Percentiles rank a stretch among this genome's conserved stretches.
Conservation (phyloP, 2,329 filamentous ascomycete species). For the Blastomyces gilchristii region DNA sequence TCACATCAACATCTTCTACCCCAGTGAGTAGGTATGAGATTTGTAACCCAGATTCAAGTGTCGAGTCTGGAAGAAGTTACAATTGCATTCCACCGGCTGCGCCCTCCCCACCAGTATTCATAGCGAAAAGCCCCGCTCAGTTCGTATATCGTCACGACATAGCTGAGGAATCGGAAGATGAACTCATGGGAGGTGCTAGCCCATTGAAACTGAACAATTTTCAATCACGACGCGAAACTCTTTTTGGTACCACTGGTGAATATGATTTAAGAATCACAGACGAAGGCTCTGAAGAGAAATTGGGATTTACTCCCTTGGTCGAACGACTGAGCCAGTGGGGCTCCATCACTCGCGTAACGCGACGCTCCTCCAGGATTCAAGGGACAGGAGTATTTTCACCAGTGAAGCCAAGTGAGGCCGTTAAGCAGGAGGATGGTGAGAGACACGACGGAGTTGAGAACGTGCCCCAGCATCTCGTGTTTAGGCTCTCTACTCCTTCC, state of each 20-base stretch:
- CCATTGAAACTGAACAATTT: constrained; percentile 9
- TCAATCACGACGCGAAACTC: constrained; percentile 10
- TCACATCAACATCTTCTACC: constrained; percentile 9
- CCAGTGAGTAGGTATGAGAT: constrained; percentile 18
- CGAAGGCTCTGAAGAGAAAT: constrained; percentile 14
- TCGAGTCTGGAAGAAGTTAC: constrained; percentile 10
- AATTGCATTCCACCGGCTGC: constrained; percentile 17
- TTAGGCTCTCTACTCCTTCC: constrained; percentile 16
- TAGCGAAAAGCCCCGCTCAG: constrained; percentile 8
- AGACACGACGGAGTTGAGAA: constrained; percentile 7
- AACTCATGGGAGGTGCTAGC: constrained; percentile 18
- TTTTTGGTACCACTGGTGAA: constrained; percentile 10
- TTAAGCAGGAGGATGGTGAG: background rate
- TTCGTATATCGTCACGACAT: constrained; percentile 17
- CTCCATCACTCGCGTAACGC: constrained; percentile 45
- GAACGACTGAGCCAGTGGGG: constrained; percentile 54
- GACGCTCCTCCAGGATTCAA: constrained; percentile 21
- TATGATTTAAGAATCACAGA: background rate
- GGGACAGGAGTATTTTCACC: constrained; percentile 29
- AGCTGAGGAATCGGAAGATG: constrained; percentile 22
- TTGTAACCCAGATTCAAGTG: constrained; percentile 13
- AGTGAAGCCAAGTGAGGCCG: background rate
- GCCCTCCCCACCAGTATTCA: constrained; percentile 16
- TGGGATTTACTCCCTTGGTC: constrained; percentile 56
- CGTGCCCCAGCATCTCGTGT: constrained; percentile 1